These are phyloP conservation scores for Pseudognaphalium luteoalbum DNA, from an alignment of 129 eudicot genomes.

Conservation along the genomic window DNA sequence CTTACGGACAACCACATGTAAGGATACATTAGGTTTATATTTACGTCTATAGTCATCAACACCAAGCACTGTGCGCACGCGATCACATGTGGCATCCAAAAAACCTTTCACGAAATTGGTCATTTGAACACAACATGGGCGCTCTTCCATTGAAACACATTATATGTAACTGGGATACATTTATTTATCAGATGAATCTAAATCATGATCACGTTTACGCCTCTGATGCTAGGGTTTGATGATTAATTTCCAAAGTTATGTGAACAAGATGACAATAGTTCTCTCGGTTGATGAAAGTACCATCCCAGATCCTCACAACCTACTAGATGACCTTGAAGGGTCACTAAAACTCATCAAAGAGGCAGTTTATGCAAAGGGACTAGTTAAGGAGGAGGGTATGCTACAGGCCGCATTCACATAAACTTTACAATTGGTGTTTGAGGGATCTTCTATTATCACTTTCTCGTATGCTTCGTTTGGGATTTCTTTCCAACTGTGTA, in stretches of 20 bases:
- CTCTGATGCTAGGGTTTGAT: constrained; percentile 38
- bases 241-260: constrained; percentile 56
- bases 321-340: constrained; percentile 46
- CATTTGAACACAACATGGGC: background rate
- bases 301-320: constrained; percentile 47
- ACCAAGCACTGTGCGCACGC: background rate
- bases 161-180: no score
- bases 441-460: background rate
- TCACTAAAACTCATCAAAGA: constrained; percentile 48
- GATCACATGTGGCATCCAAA: no score
- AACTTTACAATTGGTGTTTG: background rate
- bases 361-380: constrained; percentile 44
- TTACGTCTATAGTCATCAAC: background rate
- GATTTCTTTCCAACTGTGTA: background rate
- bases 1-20: constrained; percentile 63
- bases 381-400: constrained; percentile 28
- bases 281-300: constrained; percentile 41
- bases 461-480: constrained; percentile 8
- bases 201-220: background rate
- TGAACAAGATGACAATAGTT: constrained; percentile 53
- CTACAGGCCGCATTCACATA: constrained; percentile 11
- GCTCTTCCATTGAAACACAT: no score
- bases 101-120: background rate
- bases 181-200: background rate
- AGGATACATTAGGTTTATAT: background rate